Evolutionary conservation across 75 land plant genomes (phyloP).

Genomic region (Pinus taeda): DNA sequence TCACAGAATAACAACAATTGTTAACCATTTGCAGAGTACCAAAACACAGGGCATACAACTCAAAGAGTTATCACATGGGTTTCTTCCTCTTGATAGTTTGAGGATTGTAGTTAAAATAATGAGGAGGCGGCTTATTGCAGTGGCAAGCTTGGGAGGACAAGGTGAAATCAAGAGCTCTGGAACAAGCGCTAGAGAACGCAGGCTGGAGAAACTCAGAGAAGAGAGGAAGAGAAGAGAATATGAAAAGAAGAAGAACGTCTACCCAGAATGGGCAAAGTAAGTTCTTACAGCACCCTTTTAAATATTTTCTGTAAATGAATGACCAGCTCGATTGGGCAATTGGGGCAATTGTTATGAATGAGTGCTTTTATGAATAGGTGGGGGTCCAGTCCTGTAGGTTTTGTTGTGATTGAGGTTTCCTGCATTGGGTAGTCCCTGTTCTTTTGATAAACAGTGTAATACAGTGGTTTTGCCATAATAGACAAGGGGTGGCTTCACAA

Average conservation of each 20-base stretch:
- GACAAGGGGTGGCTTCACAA: background rate
- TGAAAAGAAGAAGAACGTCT: conserved; percentile 47
- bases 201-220: conserved; percentile 66
- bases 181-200: conserved; percentile 65
- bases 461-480: background rate
- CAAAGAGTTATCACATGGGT: background rate
- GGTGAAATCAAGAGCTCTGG: conserved; percentile 47
- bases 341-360: background rate
- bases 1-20: background rate
- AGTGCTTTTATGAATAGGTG: background rate
- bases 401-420: background rate
- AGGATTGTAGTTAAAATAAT: background rate
- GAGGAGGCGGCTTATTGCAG: background rate
- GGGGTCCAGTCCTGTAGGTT: background rate
- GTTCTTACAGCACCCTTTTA: background rate
- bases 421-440: background rate
- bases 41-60: background rate
- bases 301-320: background rate
- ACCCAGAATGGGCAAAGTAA: conserved; percentile 91
- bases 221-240: conserved; percentile 65
- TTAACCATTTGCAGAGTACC: background rate
- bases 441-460: background rate
- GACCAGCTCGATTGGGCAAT: background rate
- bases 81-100: background rate
- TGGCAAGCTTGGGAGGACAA: background rate